phyloP scores from a whole-genome alignment of 495 filamentous ascomycete species.

The Saxispiralis lemnorum region DNA sequence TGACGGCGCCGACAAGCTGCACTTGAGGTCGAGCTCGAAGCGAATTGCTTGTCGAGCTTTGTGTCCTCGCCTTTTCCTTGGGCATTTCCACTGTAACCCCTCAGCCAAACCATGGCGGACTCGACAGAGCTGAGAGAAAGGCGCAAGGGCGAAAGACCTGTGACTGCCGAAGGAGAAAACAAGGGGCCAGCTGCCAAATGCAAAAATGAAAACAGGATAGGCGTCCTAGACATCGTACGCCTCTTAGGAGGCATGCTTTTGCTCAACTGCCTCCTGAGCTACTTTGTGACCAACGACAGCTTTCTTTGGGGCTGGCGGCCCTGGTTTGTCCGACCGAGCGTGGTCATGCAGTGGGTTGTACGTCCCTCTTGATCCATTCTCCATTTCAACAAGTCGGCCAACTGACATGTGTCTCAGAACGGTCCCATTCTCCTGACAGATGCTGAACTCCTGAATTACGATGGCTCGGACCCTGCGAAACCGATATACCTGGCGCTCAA shows the following conservation, averaged over 20 bases:
- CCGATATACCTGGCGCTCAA: constrained; percentile 90
- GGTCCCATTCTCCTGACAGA: constrained; percentile 45
- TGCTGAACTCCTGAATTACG: constrained; percentile 50
- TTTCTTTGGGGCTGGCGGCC: constrained; percentile 54
- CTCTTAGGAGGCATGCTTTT: constrained; percentile 51
- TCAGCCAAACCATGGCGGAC: too few species aligned
- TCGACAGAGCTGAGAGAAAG: too few species aligned
- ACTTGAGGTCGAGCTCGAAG: too few species aligned
- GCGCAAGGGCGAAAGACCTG: too few species aligned
- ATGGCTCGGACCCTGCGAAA: constrained; percentile 53
- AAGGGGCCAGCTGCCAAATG: constrained; percentile 4
- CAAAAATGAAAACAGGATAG: background rate
- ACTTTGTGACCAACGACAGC: constrained; percentile 56
- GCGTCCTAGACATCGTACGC: constrained; percentile 56
- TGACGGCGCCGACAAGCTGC: too few species aligned
- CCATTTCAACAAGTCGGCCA: constrained; percentile 2
- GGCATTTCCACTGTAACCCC: too few species aligned
- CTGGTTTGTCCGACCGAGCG: constrained; percentile 39
- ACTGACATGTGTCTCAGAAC: constrained; percentile 18
- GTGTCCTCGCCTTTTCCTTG: too few species aligned
- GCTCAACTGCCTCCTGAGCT: constrained; percentile 54
- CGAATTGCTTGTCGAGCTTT: too few species aligned
- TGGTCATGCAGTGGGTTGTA: constrained; percentile 19
- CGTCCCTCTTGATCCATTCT: constrained; percentile 5
- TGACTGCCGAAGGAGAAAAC: background rate